Evolutionary conservation across 345 rosid species (phyloP), one percentile per base, ranked within the genome.

Genomic region (Dipteronia dyeriana): DNA sequence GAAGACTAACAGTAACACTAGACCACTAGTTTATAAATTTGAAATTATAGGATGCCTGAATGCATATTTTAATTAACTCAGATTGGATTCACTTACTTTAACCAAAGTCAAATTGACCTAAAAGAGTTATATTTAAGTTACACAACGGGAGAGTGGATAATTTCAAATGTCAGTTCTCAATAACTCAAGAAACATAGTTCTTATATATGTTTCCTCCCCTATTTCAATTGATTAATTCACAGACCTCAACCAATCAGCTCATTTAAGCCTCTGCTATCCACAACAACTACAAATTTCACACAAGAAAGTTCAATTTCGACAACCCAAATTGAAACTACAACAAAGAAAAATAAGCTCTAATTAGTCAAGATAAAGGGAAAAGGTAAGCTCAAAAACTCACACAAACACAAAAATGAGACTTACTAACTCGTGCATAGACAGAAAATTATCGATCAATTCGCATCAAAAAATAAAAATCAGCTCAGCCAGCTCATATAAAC

Each of bases 381-480:
- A 49, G 23, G 45, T 8, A 9, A 70, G 17, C 10, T 70, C 45
- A 51, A 26, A 17, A 29, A 59, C 53, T 22, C 22, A 8, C 38
- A 20, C 22, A 22, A 74, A 63, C 26, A 20, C 68, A 39, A 51
- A 73, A 60, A 13, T 23, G 41, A 23, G 13, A 39, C 53, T 11
- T 11, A 49, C 25, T 49, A 56, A 69, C 17, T 69, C 41, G 25
- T 49, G 60, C 41, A 41, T 5, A 34, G 38, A 34, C 12, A 22
- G 38, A 34, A 72, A 64, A 49, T 41, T 49, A 59, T 72, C 53
- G 20, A 72, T 57, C 51, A 26, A 68, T 6, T 69, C 75, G 29
- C 59, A 54, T 6, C 1, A 4, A 59, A 61, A 19, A 8, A 17
- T 31, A 20, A 75, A 75, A 75, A 13, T 75, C 64, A 66, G 70